phyloP scores from a whole-genome alignment of 2,329 filamentous ascomycete genomes.

The Monilinia polystroma region DNA sequence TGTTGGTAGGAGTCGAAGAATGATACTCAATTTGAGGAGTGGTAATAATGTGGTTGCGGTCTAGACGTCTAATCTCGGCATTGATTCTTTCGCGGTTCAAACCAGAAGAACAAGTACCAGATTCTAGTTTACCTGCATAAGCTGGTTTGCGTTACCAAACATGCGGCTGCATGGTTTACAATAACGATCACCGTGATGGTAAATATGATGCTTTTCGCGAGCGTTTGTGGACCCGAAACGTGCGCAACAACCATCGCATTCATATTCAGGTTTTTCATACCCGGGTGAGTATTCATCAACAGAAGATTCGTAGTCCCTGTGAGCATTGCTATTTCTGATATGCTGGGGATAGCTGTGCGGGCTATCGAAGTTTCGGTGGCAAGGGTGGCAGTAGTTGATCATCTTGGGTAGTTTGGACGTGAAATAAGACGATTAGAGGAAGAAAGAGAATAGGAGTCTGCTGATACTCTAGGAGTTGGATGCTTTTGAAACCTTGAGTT shows the following conservation, averaged over 20 bases:
- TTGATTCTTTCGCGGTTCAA: slow-evolving; percentile 52
- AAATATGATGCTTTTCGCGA: slow-evolving; percentile 31
- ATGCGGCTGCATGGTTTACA: slow-evolving; percentile 30
- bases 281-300: too few species aligned
- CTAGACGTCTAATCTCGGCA: slow-evolving; percentile 46
- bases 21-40: slow-evolving; percentile 52
- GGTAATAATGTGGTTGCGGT: slow-evolving; percentile 51
- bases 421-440: too few species aligned
- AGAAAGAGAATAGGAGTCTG: background rate
- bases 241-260: slow-evolving; percentile 30
- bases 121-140: slow-evolving; percentile 41
- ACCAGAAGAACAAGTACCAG: slow-evolving; percentile 47
- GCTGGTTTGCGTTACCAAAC: slow-evolving; percentile 31
- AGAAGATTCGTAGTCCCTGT: background rate
- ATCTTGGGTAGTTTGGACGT: background rate
- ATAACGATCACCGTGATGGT: slow-evolving; percentile 28
- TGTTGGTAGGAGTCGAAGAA: slow-evolving; percentile 39
- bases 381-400: slow-evolving; percentile 21
- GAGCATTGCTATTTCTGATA: slow-evolving; percentile 27
- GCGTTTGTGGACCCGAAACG: slow-evolving; percentile 24
- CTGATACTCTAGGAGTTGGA: background rate
- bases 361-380: slow-evolving; percentile 26
- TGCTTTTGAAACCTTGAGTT: too few species aligned
- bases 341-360: slow-evolving; percentile 28
- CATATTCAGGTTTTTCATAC: slow-evolving; percentile 23